Evolutionary conservation across 129 eudicot genomes (phyloP).

Genomic region (Flaveria trinervia): DNA sequence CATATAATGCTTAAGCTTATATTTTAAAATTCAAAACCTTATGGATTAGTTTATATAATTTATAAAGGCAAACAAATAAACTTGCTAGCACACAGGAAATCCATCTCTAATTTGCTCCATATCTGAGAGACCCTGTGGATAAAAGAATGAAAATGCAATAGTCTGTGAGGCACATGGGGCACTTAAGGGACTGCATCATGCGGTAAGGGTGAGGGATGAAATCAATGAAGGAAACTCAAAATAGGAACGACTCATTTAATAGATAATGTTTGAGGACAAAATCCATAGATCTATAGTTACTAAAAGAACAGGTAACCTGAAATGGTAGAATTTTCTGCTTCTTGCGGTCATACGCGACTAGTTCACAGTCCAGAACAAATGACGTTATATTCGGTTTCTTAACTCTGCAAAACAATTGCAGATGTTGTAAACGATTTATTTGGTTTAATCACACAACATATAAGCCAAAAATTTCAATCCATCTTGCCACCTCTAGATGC

Average conservation of each 20-base stretch:
- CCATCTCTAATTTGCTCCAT: neutral
- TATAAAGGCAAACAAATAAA: neutral
- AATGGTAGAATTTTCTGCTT: constrained; percentile 81
- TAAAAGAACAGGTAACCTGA: constrained; percentile 47
- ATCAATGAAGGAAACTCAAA: neutral
- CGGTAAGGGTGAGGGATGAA: neutral
- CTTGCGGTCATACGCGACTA: constrained; percentile 88
- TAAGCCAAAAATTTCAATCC: neutral
- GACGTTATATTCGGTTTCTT: constrained; percentile 65
- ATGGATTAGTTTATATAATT: neutral
- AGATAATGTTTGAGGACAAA: neutral
- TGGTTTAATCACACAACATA: neutral
- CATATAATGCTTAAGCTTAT: neutral
- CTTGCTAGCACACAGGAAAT: neutral
- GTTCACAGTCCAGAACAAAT: constrained; percentile 83
- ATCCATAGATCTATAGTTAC: neutral
- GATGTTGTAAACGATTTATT: neutral
- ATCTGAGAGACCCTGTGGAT: neutral
- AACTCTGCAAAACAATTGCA: constrained; percentile 47
- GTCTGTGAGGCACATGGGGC: too few species aligned
- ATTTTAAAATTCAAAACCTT: neutral
- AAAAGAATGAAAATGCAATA: neutral
- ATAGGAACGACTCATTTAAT: neutral
- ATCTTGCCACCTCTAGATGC: neutral
- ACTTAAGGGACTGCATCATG: neutral